Conservation (phyloP, 164 flowering plant genomes). For the Saururus chinensis region DNA sequence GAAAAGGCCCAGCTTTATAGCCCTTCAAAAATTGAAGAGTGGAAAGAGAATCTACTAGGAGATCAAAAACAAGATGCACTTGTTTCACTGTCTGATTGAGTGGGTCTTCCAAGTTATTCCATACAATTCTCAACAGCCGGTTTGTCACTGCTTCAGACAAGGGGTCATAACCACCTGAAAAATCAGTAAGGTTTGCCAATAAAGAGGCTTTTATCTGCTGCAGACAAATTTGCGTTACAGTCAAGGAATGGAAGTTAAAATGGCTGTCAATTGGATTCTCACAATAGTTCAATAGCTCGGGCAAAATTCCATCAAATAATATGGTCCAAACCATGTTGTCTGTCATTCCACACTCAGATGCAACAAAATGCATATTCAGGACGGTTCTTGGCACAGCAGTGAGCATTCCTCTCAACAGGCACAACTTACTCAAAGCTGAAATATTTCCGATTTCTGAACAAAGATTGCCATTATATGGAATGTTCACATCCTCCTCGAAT, state of each 20-base stretch:
- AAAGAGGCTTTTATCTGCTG: constrained; percentile 89
- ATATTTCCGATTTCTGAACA: constrained; percentile 34
- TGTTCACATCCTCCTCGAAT: constrained; percentile 19
- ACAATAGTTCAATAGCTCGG: constrained; percentile 73
- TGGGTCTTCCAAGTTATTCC: constrained; percentile 99
- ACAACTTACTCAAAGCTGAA: constrained; percentile 63
- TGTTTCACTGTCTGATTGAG: constrained; percentile 95
- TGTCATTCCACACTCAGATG: constrained; percentile 12
- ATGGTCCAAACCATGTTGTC: constrained; percentile 44
- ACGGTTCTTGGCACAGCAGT: constrained; percentile 76
- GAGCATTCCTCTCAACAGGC: constrained; percentile 89
- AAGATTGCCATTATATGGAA: constrained; percentile 47
- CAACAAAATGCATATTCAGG: constrained; percentile 35
- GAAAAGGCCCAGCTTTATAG: constrained; percentile 33
- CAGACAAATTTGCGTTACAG: constrained; percentile 90
- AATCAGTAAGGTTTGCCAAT: constrained; percentile 26
- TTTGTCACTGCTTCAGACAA: constrained; percentile 57
- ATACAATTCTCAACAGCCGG: constrained; percentile 65
- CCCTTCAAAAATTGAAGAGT: constrained; percentile 33
- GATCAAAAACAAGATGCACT: constrained; percentile 89
- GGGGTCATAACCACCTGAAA: constrained; percentile 37
- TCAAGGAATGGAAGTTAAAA: constrained; percentile 89
- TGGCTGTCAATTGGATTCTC: constrained; percentile 89
- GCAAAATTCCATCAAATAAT: constrained; percentile 79
- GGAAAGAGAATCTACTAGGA: constrained; percentile 70